Evolutionary conservation across 768 basidiomycete genomes (phyloP).

Genomic region (Sutorius australiensis): DNA sequence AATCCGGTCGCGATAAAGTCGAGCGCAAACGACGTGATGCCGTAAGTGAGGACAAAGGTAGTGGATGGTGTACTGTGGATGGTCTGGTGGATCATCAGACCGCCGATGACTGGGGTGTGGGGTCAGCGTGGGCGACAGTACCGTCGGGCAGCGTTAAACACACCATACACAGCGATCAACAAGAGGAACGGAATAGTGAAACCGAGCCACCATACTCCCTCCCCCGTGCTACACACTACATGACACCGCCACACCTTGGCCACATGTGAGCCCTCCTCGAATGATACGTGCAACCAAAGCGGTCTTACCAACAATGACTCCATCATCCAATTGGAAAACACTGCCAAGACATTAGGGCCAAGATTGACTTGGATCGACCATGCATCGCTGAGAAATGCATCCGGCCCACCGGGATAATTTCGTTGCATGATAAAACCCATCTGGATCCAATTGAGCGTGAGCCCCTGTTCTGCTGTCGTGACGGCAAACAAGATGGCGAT

Average conservation of each 20-base stretch:
- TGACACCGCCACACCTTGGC: constrained; percentile 44
- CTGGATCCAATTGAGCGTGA: constrained; percentile 18
- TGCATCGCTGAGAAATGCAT: constrained; percentile 10
- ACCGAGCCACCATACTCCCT: constrained; percentile 27
- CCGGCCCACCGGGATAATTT: constrained; percentile 30
- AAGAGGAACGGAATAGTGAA: constrained; percentile 36
- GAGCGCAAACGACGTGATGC: constrained; percentile 21
- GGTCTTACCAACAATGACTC: constrained; percentile 2
- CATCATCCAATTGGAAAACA: constrained; percentile 10
- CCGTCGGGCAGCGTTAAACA: constrained; percentile 3
- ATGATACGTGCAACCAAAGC: not conserved
- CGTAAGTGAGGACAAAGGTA: constrained; percentile 23
- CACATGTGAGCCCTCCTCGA: not conserved
- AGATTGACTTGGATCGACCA: constrained; percentile 7
- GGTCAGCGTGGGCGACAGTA: not conserved
- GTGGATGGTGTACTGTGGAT: not conserved
- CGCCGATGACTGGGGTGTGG: not conserved
- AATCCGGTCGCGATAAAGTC: constrained; percentile 29
- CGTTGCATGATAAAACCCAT: constrained; percentile 26
- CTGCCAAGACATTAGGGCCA: not conserved
- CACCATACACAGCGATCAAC: constrained; percentile 41
- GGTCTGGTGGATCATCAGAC: constrained; percentile 28
- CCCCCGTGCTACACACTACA: constrained; percentile 42
- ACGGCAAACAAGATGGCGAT: constrained; percentile 6
- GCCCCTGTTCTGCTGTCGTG: constrained; percentile 11